Percentiles rank a stretch among this genome's conserved stretches.
phyloP scores from a whole-genome alignment of 2,329 filamentous ascomycete genomes.

The Pleomassaria siparia region DNA sequence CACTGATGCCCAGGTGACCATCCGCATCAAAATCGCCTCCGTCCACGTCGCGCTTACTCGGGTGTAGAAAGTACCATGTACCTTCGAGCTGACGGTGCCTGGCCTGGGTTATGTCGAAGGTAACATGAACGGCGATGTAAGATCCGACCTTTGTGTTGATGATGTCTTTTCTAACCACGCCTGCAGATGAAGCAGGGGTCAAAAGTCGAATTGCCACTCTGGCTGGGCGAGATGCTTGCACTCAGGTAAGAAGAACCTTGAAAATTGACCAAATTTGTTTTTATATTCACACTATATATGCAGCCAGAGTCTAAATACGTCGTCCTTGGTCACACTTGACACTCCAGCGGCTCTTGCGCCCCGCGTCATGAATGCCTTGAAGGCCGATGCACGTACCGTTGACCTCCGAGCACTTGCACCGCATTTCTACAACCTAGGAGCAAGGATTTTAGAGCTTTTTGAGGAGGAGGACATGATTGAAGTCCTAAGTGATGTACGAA shows the following conservation, averaged over 20 bases:
- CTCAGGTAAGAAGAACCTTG: conserved; percentile 53
- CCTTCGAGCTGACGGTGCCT: conserved; percentile 86
- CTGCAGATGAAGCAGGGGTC: conserved; percentile 75
- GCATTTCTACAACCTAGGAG: conserved; percentile 85
- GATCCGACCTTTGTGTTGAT: conserved; percentile 10
- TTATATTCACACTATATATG: conserved; percentile 10
- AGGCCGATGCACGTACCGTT: conserved; percentile 84
- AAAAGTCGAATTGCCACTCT: conserved; percentile 80
- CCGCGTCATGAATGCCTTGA: conserved; percentile 83
- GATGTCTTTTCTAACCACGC: conserved; percentile 6
- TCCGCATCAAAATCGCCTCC: conserved; percentile 6
- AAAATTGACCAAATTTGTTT: not conserved
- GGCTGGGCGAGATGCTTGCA: conserved; percentile 92
- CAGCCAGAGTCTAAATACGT: conserved; percentile 38
- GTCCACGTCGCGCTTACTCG: not conserved
- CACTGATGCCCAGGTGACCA: conserved; percentile 73
- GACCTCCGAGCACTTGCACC: conserved; percentile 79
- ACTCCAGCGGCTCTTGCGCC: conserved; percentile 75
- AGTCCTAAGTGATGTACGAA: conserved; percentile 38
- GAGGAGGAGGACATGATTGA: conserved; percentile 82
- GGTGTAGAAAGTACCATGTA: conserved; percentile 86
- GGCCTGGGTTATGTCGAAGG: conserved; percentile 88
- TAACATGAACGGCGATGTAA: conserved; percentile 65
- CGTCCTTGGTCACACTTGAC: conserved; percentile 67
- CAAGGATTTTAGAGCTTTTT: conserved; percentile 84